These are phyloP conservation scores for Erysimum cheiri DNA, from an alignment of 441 rosid species.

Conservation along the genomic window DNA sequence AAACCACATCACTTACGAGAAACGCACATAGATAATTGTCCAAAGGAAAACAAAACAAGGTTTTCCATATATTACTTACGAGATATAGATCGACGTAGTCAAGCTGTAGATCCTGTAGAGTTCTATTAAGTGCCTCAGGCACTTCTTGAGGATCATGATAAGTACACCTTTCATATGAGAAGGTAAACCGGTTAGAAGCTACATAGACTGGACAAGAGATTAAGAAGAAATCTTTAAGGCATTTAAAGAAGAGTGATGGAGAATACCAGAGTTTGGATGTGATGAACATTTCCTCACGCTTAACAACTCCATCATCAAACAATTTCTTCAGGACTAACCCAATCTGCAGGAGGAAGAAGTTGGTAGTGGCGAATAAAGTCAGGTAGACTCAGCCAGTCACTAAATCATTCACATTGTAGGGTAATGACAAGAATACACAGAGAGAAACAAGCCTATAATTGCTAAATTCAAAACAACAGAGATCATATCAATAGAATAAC, in stretches of 20 bases:
- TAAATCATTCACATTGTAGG: conserved; percentile 1
- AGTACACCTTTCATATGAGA: conserved; percentile 51
- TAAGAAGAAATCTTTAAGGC: background rate
- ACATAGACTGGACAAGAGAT: conserved; percentile 10
- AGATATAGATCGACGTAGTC: conserved; percentile 76
- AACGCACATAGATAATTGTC: background rate
- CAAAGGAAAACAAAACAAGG: conserved; percentile 1
- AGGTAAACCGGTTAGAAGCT: conserved; percentile 1
- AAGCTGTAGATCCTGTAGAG: conserved; percentile 70
- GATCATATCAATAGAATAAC: background rate
- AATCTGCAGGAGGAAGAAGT: conserved; percentile 53
- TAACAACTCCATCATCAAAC: conserved; percentile 69
- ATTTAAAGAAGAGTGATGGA: background rate
- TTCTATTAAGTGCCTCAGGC: conserved; percentile 56
- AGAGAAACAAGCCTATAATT: background rate
- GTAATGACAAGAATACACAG: background rate
- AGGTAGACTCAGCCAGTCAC: background rate
- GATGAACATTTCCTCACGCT: conserved; percentile 78
- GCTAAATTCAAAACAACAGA: background rate
- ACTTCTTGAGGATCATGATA: conserved; percentile 72
- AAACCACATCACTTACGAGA: conserved; percentile 1
- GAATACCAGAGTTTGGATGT: conserved; percentile 89
- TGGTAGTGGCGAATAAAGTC: conserved; percentile 6
- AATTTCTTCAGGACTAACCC: conserved; percentile 68
- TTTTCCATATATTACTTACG: conserved; percentile 45